Evolutionary conservation across 2,329 filamentous ascomycete species (phyloP), one percentile per base, ranked within the genome.

Genomic region (Dothistroma septosporum): DNA sequence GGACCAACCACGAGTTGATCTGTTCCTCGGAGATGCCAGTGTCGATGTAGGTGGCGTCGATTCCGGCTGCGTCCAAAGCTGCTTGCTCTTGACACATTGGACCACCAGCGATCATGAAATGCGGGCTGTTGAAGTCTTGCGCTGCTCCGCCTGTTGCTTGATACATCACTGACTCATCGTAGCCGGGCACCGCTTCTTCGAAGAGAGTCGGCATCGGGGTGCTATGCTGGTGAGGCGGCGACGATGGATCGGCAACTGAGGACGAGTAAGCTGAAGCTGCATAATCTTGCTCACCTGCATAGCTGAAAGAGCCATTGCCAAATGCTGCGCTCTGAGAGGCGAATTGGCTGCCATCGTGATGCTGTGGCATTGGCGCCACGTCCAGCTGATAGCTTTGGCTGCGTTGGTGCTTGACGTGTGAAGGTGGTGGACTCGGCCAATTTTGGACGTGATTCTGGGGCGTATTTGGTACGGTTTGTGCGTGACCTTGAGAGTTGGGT

Each of bases 21-120:
- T 97, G 91, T 68, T 97, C 92, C 48, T 88, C 79, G 0, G 89
- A 92, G 59, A 97, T 88, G 28, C 93, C 93, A 0, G 93, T 97
- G 66, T 92, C 87, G 58, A 85, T 85, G n/a, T 84, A 84, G 61
- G 86, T 82, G 28, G 86, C 77, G 62, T 83, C 80, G 37, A 69
- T 68, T 52, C 71, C 70, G 35, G 83, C 73, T 62, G 68, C 71
- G 47, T 82, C 80, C 22, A 83, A 76, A 52, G 82, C 79, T 31
- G 71, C 71, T 58, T 72, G 68, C 41, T 72, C 70, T 46, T 72
- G 72, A 55, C 72, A 75, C 58, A 74, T 64, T 6, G 66, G 55
- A 55, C 65, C 60, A 59, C 66, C 69, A 60, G 64, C 67, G 56
- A 72, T 65, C 65, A 70, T 68, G 64, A 70, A 70, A 54, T 69